These are phyloP conservation scores for Helicocarpus griseus DNA, from an alignment of 2,329 filamentous ascomycete species.

Conservation along the genomic window DNA sequence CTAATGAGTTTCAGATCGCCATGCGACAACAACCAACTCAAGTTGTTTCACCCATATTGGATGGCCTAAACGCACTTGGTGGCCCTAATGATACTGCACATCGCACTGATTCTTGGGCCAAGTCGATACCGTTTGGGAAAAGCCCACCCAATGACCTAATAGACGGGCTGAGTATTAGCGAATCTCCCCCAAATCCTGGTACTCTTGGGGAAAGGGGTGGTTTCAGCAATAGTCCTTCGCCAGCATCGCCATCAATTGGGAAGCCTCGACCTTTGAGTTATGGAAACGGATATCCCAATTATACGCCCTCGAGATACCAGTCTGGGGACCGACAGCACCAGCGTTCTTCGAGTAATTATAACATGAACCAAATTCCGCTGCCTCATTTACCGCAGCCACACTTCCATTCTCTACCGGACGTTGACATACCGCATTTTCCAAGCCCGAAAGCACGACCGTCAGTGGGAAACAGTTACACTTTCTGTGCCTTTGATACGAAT, in stretches of 20 bases:
- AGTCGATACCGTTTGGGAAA: slow-evolving; percentile 35
- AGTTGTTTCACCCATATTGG: slow-evolving; percentile 29
- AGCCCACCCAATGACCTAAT: slow-evolving; percentile 33
- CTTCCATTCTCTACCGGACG: slow-evolving; percentile 65
- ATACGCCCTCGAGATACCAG: slow-evolving; percentile 26
- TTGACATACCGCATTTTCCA: slow-evolving; percentile 47
- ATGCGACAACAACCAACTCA: slow-evolving; percentile 17
- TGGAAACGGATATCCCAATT: slow-evolving; percentile 28
- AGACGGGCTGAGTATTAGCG: slow-evolving; percentile 25
- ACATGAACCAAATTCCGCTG: slow-evolving; percentile 41
- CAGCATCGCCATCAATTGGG: slow-evolving; percentile 31
- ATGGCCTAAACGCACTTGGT: slow-evolving; percentile 26
- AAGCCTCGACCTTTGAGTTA: slow-evolving; percentile 35
- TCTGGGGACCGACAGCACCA: slow-evolving; percentile 31
- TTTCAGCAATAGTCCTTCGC: slow-evolving; percentile 33
- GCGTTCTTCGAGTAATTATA: slow-evolving; percentile 27
- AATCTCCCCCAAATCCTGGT: slow-evolving; percentile 32
- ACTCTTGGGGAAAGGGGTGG: slow-evolving; percentile 28
- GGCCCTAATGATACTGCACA: slow-evolving; percentile 25
- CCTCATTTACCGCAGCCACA: slow-evolving; percentile 68
- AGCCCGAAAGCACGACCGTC: slow-evolving; percentile 11
- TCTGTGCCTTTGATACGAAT: slow-evolving; percentile 71
- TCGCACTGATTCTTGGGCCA: slow-evolving; percentile 36
- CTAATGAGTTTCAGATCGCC: slow-evolving; percentile 18
- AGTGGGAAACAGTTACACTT: slow-evolving; percentile 50